Percentiles rank a stretch among this genome's conserved stretches.
These are phyloP conservation scores for Royoungia palumana DNA, from an alignment of 768 basidiomycete genomes.

Conservation along the genomic window DNA sequence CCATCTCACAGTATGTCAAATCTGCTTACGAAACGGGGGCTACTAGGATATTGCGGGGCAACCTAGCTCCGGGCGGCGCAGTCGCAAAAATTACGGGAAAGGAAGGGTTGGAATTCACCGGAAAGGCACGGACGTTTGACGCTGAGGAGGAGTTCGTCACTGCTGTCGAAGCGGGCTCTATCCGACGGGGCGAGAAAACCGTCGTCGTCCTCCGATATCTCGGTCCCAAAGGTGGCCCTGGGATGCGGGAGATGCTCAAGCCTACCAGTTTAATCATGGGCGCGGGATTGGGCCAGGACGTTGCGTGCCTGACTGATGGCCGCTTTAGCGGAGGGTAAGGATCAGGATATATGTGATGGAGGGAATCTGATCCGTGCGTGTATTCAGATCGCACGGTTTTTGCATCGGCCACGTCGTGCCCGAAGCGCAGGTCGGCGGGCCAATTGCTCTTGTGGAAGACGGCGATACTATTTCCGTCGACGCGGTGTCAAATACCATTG, in stretches of 20 bases:
- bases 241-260: conserved; percentile 99
- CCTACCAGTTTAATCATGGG: conserved; percentile 99
- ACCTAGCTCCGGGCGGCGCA: conserved; percentile 92
- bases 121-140: conserved; percentile 92
- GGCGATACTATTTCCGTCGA: conserved; percentile 88
- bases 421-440: conserved; percentile 91
- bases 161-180: conserved; percentile 83
- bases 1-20: neutral
- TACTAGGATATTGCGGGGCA: conserved; percentile 80
- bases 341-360: conserved; percentile 10
- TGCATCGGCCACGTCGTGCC: conserved; percentile 96
- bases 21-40: neutral
- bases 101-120: conserved; percentile 85
- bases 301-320: conserved; percentile 96
- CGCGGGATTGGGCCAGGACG: conserved; percentile 92
- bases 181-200: conserved; percentile 95
- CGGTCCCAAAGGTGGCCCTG: conserved; percentile 95
- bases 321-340: conserved; percentile 96
- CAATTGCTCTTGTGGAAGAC: conserved; percentile 86
- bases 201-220: conserved; percentile 94
- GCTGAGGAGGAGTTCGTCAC: conserved; percentile 82
- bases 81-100: conserved; percentile 97
- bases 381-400: conserved; percentile 86
- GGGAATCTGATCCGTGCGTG: conserved; percentile 12
- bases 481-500: conserved; percentile 80